Evolutionary conservation across 2,329 filamentous ascomycete species (phyloP).

Genomic region (Penicillium nordicum): DNA sequence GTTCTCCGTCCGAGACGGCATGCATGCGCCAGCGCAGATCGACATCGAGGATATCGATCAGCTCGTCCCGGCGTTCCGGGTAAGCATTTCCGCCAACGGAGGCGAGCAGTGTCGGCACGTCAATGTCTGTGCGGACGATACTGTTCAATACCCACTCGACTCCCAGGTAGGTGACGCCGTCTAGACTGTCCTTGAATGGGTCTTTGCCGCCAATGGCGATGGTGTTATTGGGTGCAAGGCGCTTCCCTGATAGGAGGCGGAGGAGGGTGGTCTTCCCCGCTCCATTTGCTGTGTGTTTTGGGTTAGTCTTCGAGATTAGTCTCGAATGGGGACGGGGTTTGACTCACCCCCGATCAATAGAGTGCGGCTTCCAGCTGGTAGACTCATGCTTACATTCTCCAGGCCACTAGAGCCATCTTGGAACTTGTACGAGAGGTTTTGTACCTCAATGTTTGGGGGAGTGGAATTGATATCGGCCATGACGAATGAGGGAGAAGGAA

Average conservation of each 20-base stretch:
- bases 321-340: neutral
- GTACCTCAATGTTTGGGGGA: constrained; percentile 66
- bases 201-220: constrained; percentile 80
- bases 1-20: constrained; percentile 87
- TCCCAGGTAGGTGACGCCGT: constrained; percentile 95
- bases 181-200: constrained; percentile 83
- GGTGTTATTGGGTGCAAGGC: constrained; percentile 72
- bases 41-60: constrained; percentile 84
- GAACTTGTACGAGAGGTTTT: constrained; percentile 80
- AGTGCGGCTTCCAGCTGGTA: constrained; percentile 81
- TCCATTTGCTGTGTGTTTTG: constrained; percentile 66
- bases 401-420: constrained; percentile 80
- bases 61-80: constrained; percentile 76
- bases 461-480: constrained; percentile 21
- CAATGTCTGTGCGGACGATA: constrained; percentile 92
- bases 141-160: constrained; percentile 98
- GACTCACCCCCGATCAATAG: constrained; percentile 77
- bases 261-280: constrained; percentile 96
- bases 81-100: constrained; percentile 85
- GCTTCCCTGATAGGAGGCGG: constrained; percentile 90
- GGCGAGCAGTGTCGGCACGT: constrained; percentile 77
- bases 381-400: constrained; percentile 65
- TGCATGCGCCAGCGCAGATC: constrained; percentile 94
- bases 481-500: neutral
- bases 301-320: constrained; percentile 11